Conservation (phyloP, 2,329 filamentous ascomycete species). For the Verticillium longisporum region DNA sequence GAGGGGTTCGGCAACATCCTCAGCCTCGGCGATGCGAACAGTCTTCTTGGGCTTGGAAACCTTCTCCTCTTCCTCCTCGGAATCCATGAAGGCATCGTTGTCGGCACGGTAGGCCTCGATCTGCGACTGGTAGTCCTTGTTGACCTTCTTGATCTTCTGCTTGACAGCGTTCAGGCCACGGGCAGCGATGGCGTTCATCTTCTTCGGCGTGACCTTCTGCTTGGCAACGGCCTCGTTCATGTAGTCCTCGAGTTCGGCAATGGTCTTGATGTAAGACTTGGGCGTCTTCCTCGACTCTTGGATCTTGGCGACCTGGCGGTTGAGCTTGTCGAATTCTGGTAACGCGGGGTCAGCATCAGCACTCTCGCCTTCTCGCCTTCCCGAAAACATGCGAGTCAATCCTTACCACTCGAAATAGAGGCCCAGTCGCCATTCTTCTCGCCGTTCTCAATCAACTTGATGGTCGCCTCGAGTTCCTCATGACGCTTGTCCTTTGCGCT, state of each 20-base stretch:
- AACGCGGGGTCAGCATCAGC: slow-evolving; percentile 11
- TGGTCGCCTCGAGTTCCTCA: slow-evolving; percentile 85
- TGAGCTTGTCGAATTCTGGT: slow-evolving; percentile 94
- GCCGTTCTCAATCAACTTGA: slow-evolving; percentile 90
- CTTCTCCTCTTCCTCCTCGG: slow-evolving; percentile 67
- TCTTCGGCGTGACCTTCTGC: slow-evolving; percentile 93
- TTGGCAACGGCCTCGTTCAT: slow-evolving; percentile 92
- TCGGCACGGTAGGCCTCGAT: slow-evolving; percentile 82
- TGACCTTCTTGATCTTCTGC: slow-evolving; percentile 98
- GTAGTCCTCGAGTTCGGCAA: slow-evolving; percentile 88
- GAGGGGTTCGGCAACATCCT: slow-evolving; percentile 35
- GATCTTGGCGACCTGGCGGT: slow-evolving; percentile 76
- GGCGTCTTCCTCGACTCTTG: slow-evolving; percentile 71
- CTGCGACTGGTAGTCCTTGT: slow-evolving; percentile 85
- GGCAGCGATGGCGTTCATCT: slow-evolving; percentile 96
- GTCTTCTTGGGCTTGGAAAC: slow-evolving; percentile 46
- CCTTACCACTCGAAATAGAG: slow-evolving; percentile 77
- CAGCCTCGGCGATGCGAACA: slow-evolving; percentile 35
- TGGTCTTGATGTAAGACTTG: slow-evolving; percentile 86
- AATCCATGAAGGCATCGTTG: slow-evolving; percentile 83
- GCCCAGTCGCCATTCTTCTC: slow-evolving; percentile 98
- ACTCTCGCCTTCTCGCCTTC: background rate
- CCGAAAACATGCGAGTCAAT: background rate
- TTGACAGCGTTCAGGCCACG: slow-evolving; percentile 94
- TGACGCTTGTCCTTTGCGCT: slow-evolving; percentile 97